phyloP scores from a whole-genome alignment of 1,139 yeast genomes.

The Pichia kudriavzevii region DNA sequence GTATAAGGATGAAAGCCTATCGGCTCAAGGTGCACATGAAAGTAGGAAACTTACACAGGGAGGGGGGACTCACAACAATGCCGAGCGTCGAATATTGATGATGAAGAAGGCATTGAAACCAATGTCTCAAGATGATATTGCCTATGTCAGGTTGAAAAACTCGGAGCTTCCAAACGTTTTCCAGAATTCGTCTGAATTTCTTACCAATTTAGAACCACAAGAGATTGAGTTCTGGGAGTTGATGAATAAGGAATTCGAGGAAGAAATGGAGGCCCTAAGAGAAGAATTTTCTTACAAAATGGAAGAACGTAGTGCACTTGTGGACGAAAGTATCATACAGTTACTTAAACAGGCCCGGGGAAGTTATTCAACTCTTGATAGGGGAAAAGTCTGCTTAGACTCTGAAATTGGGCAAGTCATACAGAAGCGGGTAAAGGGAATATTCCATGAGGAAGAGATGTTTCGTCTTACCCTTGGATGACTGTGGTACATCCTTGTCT shows the following conservation, averaged over 20 bases:
- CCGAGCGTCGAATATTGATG: conserved; percentile 20
- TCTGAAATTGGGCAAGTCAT: too few species aligned
- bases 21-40: too few species aligned
- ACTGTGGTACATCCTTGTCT: not conserved
- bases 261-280: conserved; percentile 16
- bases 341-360: too few species aligned
- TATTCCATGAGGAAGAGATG: conserved; percentile 3
- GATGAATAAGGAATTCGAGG: conserved; percentile 26
- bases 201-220: conserved; percentile 22
- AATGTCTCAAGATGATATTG: conserved; percentile 19
- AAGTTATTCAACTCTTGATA: too few species aligned
- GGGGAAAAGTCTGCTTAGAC: too few species aligned
- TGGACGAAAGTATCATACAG: conserved; percentile 6
- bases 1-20: too few species aligned
- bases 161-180: conserved; percentile 23
- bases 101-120: conserved; percentile 25
- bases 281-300: not conserved
- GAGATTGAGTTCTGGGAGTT: conserved; percentile 27
- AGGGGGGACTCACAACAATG: too few species aligned
- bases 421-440: conserved; percentile 5
- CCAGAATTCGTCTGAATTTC: conserved; percentile 23
- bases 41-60: not conserved
- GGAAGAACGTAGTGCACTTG: not conserved
- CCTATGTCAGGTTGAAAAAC: conserved; percentile 16
- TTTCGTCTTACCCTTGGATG: conserved; percentile 3